A percentile compares a stretch with the other conserved stretches of the same genome.
phyloP scores from a whole-genome alignment of 768 basidiomycete species.

The Hypholoma fasciculare region DNA sequence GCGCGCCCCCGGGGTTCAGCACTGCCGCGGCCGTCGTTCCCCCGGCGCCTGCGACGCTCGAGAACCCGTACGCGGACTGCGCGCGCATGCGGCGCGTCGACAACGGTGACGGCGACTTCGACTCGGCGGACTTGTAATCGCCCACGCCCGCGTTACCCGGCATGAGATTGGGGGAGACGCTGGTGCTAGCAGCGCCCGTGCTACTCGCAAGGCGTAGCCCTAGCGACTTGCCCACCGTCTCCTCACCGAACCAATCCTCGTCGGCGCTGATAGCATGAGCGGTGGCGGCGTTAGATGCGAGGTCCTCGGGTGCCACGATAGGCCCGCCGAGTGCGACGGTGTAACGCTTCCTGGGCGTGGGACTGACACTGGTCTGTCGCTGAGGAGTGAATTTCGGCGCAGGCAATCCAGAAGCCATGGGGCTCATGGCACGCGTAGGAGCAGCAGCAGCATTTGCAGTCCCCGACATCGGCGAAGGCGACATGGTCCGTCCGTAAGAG shows the following conservation, averaged over 20 bases:
- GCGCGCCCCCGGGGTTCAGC: slow-evolving; percentile 2
- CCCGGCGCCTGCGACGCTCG: slow-evolving; percentile 32
- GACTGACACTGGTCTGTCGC: slow-evolving; percentile 59
- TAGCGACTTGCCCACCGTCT: slow-evolving; percentile 15
- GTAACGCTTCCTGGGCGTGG: slow-evolving; percentile 82
- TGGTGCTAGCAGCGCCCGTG: slow-evolving; percentile 41
- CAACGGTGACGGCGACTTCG: slow-evolving; percentile 16
- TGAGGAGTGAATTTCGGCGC: slow-evolving; percentile 37
- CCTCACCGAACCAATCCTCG: slow-evolving; percentile 30
- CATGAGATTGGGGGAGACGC: slow-evolving; percentile 1
- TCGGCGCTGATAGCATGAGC: slow-evolving; percentile 22
- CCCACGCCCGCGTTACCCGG: slow-evolving; percentile 20
- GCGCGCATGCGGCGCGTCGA: slow-evolving; percentile 36
- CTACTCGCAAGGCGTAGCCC: background rate
- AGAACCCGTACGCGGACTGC: slow-evolving; percentile 59
- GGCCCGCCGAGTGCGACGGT: slow-evolving; percentile 83
- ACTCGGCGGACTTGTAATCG: slow-evolving; percentile 23
- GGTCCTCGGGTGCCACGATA: slow-evolving; percentile 42
- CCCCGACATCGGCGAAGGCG: slow-evolving; percentile 16
- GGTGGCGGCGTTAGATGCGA: slow-evolving; percentile 19
- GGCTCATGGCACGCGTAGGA: slow-evolving; percentile 20
- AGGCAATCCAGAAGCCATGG: slow-evolving; percentile 34
- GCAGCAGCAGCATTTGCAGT: slow-evolving; percentile 3
- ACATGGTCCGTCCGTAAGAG: slow-evolving; percentile 29
- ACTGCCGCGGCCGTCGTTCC: slow-evolving; percentile 17